Evolutionary conservation across 768 basidiomycete species (phyloP).

Genomic region (Termitomyces sp.): DNA sequence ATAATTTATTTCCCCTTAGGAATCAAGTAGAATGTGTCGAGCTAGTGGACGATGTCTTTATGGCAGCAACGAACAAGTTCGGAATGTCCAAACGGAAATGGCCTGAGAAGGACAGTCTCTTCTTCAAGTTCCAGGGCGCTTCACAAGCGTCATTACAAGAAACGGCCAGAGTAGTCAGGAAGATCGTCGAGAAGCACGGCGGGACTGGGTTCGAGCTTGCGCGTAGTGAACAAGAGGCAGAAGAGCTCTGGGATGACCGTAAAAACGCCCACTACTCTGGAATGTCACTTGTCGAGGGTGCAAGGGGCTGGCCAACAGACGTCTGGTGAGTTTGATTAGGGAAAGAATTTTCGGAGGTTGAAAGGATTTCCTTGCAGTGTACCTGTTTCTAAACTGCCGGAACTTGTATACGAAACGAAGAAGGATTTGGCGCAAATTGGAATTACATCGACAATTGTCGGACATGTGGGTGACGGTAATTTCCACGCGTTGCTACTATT

Average conservation of each 20-base stretch:
- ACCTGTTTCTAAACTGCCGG: conserved; percentile 58
- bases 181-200: conserved; percentile 57
- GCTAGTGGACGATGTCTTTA: conserved; percentile 67
- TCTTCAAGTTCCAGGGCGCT: conserved; percentile 85
- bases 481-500: conserved; percentile 50
- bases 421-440: conserved; percentile 55
- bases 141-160: conserved; percentile 53
- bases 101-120: conserved; percentile 62
- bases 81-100: conserved; percentile 51
- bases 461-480: conserved; percentile 71
- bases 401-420: conserved; percentile 64
- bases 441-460: conserved; percentile 60
- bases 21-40: conserved; percentile 68
- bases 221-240: conserved; percentile 55
- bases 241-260: conserved; percentile 66
- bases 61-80: conserved; percentile 53
- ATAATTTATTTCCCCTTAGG: not conserved
- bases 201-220: conserved; percentile 67
- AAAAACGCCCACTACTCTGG: conserved; percentile 60
- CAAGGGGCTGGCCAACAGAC: conserved; percentile 65
- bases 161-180: conserved; percentile 52
- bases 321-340: conserved; percentile 46
- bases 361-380: conserved; percentile 28
- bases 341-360: not conserved
- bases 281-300: conserved; percentile 50